phyloP scores from a whole-genome alignment of 31 red algal species.

The Bonnemaisonia californica region DNA sequence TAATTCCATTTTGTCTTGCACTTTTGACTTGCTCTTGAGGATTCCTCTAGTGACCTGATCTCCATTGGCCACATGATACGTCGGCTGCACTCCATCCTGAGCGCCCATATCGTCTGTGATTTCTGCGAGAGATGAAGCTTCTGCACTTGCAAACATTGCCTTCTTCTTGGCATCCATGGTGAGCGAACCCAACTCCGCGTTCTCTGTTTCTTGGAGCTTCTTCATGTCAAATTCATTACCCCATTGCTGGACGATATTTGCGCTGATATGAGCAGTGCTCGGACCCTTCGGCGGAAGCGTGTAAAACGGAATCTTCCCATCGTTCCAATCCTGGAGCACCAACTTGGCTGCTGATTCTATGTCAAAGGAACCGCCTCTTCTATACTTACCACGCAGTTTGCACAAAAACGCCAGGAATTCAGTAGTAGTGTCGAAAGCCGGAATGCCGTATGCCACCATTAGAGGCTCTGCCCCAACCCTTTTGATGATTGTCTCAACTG shows the following conservation, averaged over 20 bases:
- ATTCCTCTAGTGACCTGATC: background rate
- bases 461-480: conserved; percentile 77
- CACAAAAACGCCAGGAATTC: conserved; percentile 89
- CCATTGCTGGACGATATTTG: conserved; percentile 71
- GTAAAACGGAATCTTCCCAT: conserved; percentile 97
- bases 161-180: conserved; percentile 7
- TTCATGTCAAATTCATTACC: conserved; percentile 81
- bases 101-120: background rate
- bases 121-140: background rate
- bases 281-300: conserved; percentile 85
- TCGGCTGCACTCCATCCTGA: background rate
- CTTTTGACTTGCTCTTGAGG: background rate
- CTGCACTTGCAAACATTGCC: conserved; percentile 50
- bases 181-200: conserved; percentile 23
- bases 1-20: background rate
- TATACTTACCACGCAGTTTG: conserved; percentile 84
- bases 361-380: conserved; percentile 83
- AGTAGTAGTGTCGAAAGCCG: conserved; percentile 64
- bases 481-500: conserved; percentile 77
- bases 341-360: conserved; percentile 81
- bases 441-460: conserved; percentile 78
- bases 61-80: background rate
- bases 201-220: conserved; percentile 27
- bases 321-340: conserved; percentile 91
- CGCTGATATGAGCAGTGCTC: conserved; percentile 50